Evolutionary conservation across 2,329 filamentous ascomycete genomes (phyloP).

Genomic region (Fusarium sarcochroum): DNA sequence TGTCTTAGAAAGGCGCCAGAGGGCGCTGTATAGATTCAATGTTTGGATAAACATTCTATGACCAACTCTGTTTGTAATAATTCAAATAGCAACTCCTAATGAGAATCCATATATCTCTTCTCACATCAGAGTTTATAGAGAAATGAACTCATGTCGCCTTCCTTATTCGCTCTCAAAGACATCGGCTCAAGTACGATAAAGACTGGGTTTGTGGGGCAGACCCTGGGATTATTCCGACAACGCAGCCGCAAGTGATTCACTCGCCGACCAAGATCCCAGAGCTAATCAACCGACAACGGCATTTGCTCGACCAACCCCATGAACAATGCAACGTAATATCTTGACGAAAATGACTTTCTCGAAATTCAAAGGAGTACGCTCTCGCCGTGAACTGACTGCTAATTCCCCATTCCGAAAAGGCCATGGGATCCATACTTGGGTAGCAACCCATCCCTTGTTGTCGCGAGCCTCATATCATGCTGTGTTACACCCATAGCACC

Average conservation of each 20-base stretch:
- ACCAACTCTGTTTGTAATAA: too few relatives aligned
- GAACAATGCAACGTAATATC: constrained; percentile 2
- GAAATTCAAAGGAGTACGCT: constrained; percentile 14
- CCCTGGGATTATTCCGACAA: constrained; percentile 27
- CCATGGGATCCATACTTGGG: constrained; percentile 2
- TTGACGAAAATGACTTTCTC: constrained; percentile 7
- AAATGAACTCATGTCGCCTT: neutral
- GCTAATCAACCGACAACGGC: constrained; percentile 12
- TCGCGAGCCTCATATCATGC: constrained; percentile 36
- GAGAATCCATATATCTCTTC: neutral
- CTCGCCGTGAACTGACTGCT: constrained; percentile 6
- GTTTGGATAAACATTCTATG: too few relatives aligned
- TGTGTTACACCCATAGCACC: constrained; percentile 12
- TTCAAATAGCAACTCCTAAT: too few relatives aligned
- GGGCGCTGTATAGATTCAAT: too few relatives aligned
- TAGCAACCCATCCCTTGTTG: constrained; percentile 5
- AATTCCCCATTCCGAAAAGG: constrained; percentile 8
- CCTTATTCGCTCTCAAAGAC: neutral
- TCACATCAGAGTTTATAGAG: neutral
- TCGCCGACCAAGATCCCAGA: constrained; percentile 12
- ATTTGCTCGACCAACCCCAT: constrained; percentile 5
- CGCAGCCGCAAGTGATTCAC: constrained; percentile 40
- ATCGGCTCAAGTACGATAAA: constrained; percentile 7
- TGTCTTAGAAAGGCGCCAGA: neutral
- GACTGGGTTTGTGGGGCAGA: constrained; percentile 25